Conservation (phyloP, 2,329 filamentous ascomycete species). For the Beauveria medogensis region DNA sequence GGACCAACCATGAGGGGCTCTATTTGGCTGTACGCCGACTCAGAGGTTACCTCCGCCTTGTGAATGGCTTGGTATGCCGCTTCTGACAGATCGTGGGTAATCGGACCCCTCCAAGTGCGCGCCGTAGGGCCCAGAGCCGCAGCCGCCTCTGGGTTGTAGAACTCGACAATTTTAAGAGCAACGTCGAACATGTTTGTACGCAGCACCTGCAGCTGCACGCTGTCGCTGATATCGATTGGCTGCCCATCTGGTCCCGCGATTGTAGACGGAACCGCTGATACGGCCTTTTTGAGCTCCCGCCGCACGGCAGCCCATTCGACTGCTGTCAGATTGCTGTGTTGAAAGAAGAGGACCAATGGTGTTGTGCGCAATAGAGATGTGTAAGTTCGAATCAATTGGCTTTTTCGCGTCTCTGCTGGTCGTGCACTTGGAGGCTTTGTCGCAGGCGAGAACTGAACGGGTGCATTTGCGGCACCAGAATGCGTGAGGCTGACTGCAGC, state of each 20-base stretch:
- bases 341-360: conserved; percentile 77
- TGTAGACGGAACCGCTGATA: conserved; percentile 33
- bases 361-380: conserved; percentile 80
- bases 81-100: conserved; percentile 45
- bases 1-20: conserved; percentile 75
- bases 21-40: conserved; percentile 49
- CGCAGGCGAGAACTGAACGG: conserved; percentile 47
- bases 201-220: conserved; percentile 72
- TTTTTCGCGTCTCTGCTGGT: conserved; percentile 78
- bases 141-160: conserved; percentile 51
- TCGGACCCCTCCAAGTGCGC: conserved; percentile 23
- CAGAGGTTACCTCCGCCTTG: conserved; percentile 24
- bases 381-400: conserved; percentile 79
- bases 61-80: conserved; percentile 43
- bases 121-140: conserved; percentile 23
- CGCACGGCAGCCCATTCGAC: conserved; percentile 48
- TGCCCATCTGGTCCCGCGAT: conserved; percentile 19
- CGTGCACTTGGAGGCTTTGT: conserved; percentile 84
- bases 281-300: conserved; percentile 34
- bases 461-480: conserved; percentile 23
- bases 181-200: conserved; percentile 84
- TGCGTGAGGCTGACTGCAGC: conserved; percentile 12
- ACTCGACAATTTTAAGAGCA: conserved; percentile 79
- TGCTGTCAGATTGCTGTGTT: conserved; percentile 61
- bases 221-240: conserved; percentile 42